Percentiles rank a stretch among this genome's conserved stretches.
Conservation (phyloP, 495 filamentous ascomycete genomes). For the Glarea lozoyensis region DNA sequence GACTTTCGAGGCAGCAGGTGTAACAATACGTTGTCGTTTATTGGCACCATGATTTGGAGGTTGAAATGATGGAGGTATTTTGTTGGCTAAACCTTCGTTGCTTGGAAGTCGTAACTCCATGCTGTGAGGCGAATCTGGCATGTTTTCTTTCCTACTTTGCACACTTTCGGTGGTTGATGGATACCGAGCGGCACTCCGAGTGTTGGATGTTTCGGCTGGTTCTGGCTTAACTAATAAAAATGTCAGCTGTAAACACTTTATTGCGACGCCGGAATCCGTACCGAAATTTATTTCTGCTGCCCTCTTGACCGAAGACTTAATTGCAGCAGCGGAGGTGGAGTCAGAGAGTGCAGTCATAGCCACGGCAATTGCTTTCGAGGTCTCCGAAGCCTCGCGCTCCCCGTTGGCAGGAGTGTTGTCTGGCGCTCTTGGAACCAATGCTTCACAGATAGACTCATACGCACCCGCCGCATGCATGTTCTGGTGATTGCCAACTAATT, state of each 20-base stretch:
- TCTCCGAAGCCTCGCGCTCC: not conserved
- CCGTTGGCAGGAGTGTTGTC: slow-evolving; percentile 30
- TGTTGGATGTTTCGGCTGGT: no score
- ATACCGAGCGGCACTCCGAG: not conserved
- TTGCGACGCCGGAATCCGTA: no score
- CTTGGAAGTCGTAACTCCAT: not conserved
- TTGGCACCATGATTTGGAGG: slow-evolving; percentile 5
- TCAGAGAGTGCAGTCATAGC: not conserved
- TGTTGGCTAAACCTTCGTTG: not conserved
- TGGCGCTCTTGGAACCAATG: slow-evolving; percentile 35
- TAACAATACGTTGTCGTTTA: slow-evolving; percentile 36
- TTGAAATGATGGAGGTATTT: not conserved
- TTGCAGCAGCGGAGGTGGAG: no score
- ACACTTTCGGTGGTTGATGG: not conserved
- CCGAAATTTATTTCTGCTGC: no score
- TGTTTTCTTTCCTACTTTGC: slow-evolving; percentile 16
- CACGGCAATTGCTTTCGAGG: not conserved
- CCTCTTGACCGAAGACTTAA: no score
- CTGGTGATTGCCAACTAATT: slow-evolving; percentile 27
- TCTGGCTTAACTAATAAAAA: not conserved
- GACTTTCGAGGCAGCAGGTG: slow-evolving; percentile 31
- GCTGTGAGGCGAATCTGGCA: not conserved
- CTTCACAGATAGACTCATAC: slow-evolving; percentile 28
- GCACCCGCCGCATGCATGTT: slow-evolving; percentile 25
- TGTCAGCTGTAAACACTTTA: no score